Evolutionary conservation across 495 filamentous ascomycete species (phyloP), one percentile per base, ranked within the genome.

Genomic region (Pyronema omphalodes): DNA sequence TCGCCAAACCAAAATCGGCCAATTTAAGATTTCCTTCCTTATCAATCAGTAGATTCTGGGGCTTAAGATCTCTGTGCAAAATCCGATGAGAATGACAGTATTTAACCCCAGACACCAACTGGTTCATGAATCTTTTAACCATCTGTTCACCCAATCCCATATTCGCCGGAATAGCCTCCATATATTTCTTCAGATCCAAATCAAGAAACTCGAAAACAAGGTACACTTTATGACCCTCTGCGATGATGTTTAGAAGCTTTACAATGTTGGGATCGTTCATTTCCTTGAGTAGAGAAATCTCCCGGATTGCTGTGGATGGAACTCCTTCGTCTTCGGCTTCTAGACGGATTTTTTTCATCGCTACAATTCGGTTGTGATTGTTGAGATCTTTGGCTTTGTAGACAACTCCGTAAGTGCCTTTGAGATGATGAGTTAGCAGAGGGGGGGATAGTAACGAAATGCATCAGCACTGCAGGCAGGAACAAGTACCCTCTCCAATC

Each of bases 251-350:
- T 61, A 88, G 67, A 43, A 96, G 78, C 54, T 78, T 79, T 44
- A 95, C 88, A 57, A 96, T 93, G 69, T 94, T 93, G 53, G 86
- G 86, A 66, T 96, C 85, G 63, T 83, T 84, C 83, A 94, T 93
- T 69, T 96, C 88, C 70, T 94, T 96, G 57, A 96, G 77, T 34
- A 96, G 75, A 29, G 86, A 93, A 57, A 96, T 96, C 67, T 96
- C 88, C 57, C 88, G 50, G 34, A 96, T 94, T 55, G 93, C 91
- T 7, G 91, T 98, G 58, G 83, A 88, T 3, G 91, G 93, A 34
- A 95, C 89, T 55, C 91, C 91, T 66, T 96, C 91, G 74, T 93
- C 86, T 71, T 98, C 91, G 56, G 87, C 86, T 61, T 96, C 93
- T 53, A 96, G 82, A 55, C 93, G 87, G 60, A 98, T 96, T 74